Conservation (phyloP, 306 rosid species). For the Pterocarpus santalinus region DNA sequence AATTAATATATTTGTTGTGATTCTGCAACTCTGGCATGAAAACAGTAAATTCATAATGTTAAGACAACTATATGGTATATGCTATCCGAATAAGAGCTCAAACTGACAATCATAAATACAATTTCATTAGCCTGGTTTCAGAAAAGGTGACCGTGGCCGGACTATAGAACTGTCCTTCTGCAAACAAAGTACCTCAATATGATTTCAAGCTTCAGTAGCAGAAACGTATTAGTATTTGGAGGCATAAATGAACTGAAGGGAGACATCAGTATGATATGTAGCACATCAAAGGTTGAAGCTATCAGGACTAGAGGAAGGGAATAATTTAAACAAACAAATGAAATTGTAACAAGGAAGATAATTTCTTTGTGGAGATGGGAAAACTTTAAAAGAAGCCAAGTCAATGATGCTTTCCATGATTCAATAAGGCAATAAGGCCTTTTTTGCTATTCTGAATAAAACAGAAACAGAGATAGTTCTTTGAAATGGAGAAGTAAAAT, state of each 20-base stretch:
- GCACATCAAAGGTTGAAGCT: neutral
- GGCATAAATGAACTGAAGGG: conserved; percentile 22
- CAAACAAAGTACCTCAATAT: conserved; percentile 16
- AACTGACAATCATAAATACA: too few species aligned
- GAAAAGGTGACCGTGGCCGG: neutral
- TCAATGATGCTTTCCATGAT: neutral
- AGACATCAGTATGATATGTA: neutral
- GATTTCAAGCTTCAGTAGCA: conserved; percentile 4
- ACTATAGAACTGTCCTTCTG: conserved; percentile 6
- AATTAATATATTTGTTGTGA: neutral
- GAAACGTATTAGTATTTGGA: neutral
- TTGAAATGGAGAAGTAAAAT: neutral
- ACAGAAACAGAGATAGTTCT: neutral
- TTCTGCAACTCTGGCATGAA: neutral
- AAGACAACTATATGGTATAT: neutral
- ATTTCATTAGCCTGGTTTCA: too few species aligned
- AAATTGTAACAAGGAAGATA: neutral
- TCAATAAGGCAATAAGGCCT: neutral
- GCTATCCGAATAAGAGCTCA: too few species aligned
- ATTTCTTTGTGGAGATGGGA: too few species aligned
- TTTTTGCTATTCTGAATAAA: neutral
- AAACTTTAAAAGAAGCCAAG: neutral
- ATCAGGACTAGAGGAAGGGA: neutral
- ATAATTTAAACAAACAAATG: neutral
- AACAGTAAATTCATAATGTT: neutral